Base-by-base conservation (phyloP, 805 yeast species). In the Pichia cabralensis region DNA sequence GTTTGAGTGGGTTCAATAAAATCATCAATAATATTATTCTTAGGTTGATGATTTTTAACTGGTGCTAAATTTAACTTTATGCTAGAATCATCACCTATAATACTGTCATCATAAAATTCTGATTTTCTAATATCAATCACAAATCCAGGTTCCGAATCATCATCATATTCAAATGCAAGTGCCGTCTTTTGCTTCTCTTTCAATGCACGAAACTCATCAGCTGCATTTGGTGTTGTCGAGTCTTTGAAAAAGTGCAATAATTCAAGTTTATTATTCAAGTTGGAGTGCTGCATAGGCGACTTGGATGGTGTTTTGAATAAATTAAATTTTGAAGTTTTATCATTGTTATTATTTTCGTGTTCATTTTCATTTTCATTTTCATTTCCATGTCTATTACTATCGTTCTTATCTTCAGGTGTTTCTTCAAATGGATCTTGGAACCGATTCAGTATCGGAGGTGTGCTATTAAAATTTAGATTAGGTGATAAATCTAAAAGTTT, bases 371-470 rank as follows among this genome's bases (percentile, higher is more conserved):
- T 9, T 5, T 5, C 5, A 12, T 13, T 22, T 14, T 12, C 11
- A 13, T 19, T 26, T 5, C 3, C 12, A 12, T 13, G 8, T 8
- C 8, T 23, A 3, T 23, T 18, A 8, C 2, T 6, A 7, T 23
- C 13, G 5, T 10, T 17, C n/a, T 14, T 12, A 5, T 19, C 22
- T 44, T 42, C 47, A 1, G 55, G 56, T 3, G 58, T 47, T 3
- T 44, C 52, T 9, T 53, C 58, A 40, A 65, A 65, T 6, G 70
- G 70, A 38, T 65, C 53, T 19, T 42, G 47, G 14, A 62, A 45
- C 22, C 52, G 53, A 16, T 45, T 49, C 13, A 61, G 34, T 47
- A 44, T 15, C 4, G 58, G 53, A 2, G 54, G 44, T 6, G 28
- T 34, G 24, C 28, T 27, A 14, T 35, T 22, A 6, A 35, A 23